A percentile compares a stretch with the other conserved stretches of the same genome.
Evolutionary conservation across 2,329 filamentous ascomycete species (phyloP).

Genomic region (Calonectria fujianensis): DNA sequence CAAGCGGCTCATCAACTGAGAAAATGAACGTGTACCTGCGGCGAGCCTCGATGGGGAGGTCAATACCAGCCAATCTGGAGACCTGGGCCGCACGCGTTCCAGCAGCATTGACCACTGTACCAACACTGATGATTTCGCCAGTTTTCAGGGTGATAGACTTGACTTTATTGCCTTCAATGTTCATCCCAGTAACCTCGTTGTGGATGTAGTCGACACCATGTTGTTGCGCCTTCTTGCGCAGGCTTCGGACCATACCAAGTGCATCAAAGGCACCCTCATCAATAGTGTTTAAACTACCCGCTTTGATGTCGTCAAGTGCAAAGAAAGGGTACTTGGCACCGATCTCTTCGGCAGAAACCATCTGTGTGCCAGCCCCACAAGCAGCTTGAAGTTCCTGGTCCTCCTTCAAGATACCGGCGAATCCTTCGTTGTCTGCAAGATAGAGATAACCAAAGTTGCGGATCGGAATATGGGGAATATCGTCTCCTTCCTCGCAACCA

Average conservation of each 20-base stretch:
- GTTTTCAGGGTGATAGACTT: constrained; percentile 33
- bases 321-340: constrained; percentile 37
- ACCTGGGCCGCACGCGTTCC: constrained; percentile 35
- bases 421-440: constrained; percentile 32
- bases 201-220: constrained; percentile 35
- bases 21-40: constrained; percentile 41
- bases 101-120: constrained; percentile 24
- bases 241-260: constrained; percentile 31
- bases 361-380: constrained; percentile 34
- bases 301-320: constrained; percentile 26
- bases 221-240: constrained; percentile 24
- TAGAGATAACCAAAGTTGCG: constrained; percentile 41
- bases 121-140: constrained; percentile 20
- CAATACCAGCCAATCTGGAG: constrained; percentile 22
- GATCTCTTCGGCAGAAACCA: constrained; percentile 33
- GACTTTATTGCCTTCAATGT: not conserved
- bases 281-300: constrained; percentile 36
- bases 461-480: constrained; percentile 30
- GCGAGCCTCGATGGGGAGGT: constrained; percentile 38
- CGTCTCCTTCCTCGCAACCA: not conserved
- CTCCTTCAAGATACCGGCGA: constrained; percentile 23
- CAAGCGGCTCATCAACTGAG: constrained; percentile 36
- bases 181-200: constrained; percentile 36
- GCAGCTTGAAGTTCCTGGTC: constrained; percentile 36
- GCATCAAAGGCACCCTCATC: constrained; percentile 42